phyloP scores from a whole-genome alignment of 257 asterid genomes.

The Paraleonurus japonicus region DNA sequence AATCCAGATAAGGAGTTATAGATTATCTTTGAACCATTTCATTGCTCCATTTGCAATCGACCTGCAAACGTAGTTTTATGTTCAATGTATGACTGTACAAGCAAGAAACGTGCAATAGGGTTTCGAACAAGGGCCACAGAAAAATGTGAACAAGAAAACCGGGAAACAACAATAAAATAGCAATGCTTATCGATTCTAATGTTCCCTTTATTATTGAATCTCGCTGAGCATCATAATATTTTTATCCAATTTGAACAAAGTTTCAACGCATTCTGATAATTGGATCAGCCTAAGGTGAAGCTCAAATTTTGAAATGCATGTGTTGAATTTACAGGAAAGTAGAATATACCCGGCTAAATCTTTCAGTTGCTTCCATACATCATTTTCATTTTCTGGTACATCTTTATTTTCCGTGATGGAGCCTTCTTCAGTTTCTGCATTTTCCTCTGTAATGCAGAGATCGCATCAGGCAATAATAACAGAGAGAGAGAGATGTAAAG shows the following conservation, averaged over 20 bases:
- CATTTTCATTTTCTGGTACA: slow-evolving; percentile 54
- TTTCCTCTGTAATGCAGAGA: slow-evolving; percentile 48
- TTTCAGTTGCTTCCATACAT: slow-evolving; percentile 68
- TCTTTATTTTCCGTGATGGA: slow-evolving; percentile 40
- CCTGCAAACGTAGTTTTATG: slow-evolving; percentile 41
- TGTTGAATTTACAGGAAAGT: slow-evolving; percentile 3
- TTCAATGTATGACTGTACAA: not conserved
- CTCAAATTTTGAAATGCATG: not conserved
- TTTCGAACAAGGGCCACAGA: not conserved
- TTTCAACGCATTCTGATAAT: not conserved
- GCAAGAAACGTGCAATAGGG: slow-evolving; percentile 2
- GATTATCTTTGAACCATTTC: slow-evolving; percentile 76
- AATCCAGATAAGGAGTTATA: slow-evolving; percentile 30
- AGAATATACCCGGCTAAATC: slow-evolving; percentile 80
- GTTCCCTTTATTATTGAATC: not conserved
- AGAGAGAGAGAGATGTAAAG: not conserved
- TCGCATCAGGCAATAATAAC: not conserved
- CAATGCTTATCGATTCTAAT: not conserved
- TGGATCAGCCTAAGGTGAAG: slow-evolving; percentile 11
- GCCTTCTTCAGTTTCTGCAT: slow-evolving; percentile 38
- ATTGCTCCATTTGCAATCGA: slow-evolving; percentile 65
- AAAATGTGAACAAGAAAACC: not conserved
- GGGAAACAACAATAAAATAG: not conserved
- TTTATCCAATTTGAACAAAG: not conserved
- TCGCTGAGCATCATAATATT: not conserved